phyloP scores from a whole-genome alignment of 1,284 basidiomycete species.

The Leccinum fallax region DNA sequence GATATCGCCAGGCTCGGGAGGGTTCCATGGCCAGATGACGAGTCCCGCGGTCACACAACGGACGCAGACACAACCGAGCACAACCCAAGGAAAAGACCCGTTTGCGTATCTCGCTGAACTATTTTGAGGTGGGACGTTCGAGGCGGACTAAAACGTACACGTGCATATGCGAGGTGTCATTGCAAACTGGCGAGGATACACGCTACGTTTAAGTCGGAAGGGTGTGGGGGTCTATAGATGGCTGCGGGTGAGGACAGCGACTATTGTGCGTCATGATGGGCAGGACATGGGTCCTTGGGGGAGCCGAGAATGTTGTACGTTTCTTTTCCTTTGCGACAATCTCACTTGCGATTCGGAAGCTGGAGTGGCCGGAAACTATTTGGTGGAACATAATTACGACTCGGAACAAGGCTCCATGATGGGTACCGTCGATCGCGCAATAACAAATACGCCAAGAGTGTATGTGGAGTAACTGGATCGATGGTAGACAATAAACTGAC shows the following conservation, averaged over 20 bases:
- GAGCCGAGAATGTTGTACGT: constrained; percentile 9
- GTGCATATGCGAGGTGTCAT: not conserved
- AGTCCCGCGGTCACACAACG: constrained; percentile 16
- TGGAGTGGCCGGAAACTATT: not conserved
- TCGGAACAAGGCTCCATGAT: not conserved
- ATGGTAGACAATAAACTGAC: not conserved
- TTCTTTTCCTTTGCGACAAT: constrained; percentile 12
- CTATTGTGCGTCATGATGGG: too few relatives aligned
- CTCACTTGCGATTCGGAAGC: constrained; percentile 4
- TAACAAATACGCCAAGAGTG: not conserved
- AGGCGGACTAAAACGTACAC: not conserved
- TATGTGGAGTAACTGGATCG: not conserved
- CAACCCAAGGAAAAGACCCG: constrained; percentile 66
- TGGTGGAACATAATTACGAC: not conserved
- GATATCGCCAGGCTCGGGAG: not conserved
- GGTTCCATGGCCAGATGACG: constrained; percentile 19
- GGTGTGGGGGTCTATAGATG: not conserved
- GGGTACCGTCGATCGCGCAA: not conserved
- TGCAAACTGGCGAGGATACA: not conserved
- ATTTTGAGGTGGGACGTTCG: constrained; percentile 46
- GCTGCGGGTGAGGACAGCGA: too few relatives aligned
- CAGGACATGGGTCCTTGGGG: not conserved
- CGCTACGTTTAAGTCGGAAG: constrained; percentile 1
- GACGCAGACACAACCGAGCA: constrained; percentile 14
- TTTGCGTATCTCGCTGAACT: constrained; percentile 78